These are phyloP conservation scores for Porphyrellus cyaneotinctus DNA, from an alignment of 768 basidiomycete genomes.

Conservation along the genomic window DNA sequence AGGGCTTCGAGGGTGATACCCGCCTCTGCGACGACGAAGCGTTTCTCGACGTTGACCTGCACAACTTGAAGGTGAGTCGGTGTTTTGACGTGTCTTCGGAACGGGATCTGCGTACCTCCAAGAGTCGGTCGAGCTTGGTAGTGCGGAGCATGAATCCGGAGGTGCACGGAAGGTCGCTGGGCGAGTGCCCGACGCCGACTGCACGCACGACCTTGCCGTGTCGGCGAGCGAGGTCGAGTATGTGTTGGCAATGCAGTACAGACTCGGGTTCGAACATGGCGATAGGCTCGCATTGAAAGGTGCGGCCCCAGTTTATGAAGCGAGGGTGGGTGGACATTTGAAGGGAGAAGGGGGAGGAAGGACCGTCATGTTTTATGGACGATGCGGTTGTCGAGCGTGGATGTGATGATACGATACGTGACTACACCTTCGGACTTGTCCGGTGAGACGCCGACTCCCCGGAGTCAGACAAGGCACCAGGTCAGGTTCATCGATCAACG, in stretches of 20 bases:
- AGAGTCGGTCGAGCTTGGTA: constrained; percentile 61
- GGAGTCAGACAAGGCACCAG: constrained; percentile 4
- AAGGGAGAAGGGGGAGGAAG: not conserved
- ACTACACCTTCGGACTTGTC: constrained; percentile 2
- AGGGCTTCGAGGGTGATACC: constrained; percentile 77
- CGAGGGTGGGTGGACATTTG: constrained; percentile 24
- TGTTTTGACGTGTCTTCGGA: not conserved
- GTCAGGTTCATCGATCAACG: not conserved
- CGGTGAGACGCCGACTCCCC: constrained; percentile 1
- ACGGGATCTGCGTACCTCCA: constrained; percentile 59
- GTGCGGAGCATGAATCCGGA: constrained; percentile 81
- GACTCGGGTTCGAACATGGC: constrained; percentile 74
- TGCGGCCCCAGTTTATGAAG: constrained; percentile 87
- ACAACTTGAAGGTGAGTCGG: not conserved
- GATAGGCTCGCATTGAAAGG: constrained; percentile 65
- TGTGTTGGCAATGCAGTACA: constrained; percentile 62
- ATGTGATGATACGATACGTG: not conserved
- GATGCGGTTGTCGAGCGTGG: not conserved
- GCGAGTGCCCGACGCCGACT: constrained; percentile 88
- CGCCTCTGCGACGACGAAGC: constrained; percentile 66
- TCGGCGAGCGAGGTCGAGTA: constrained; percentile 77
- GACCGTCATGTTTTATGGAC: not conserved
- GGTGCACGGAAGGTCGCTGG: constrained; percentile 91
- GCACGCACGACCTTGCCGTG: constrained; percentile 72
- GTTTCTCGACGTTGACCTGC: constrained; percentile 68